Percentiles rank a stretch among this genome's conserved stretches.
Conservation (phyloP, 2,329 filamentous ascomycete genomes). For the Botrytis hyacinthi region DNA sequence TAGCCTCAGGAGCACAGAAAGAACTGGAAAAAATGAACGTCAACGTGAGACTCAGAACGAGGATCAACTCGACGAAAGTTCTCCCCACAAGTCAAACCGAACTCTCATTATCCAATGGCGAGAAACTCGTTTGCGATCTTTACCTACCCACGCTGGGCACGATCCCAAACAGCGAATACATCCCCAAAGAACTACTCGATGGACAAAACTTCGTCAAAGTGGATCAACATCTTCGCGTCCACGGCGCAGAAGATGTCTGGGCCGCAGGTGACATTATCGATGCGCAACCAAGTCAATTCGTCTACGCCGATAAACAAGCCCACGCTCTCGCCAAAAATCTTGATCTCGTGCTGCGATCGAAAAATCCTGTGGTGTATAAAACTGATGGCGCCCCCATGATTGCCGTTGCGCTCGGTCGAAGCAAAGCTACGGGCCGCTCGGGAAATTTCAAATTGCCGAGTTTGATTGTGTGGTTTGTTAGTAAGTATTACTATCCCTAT, state of each 20-base stretch:
- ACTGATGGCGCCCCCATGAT: conserved; percentile 27
- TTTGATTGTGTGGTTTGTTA: conserved; percentile 32
- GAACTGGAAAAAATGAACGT: conserved; percentile 56
- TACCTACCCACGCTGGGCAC: conserved; percentile 57
- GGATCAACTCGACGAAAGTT: conserved; percentile 41
- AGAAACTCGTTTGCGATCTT: conserved; percentile 52
- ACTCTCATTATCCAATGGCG: conserved; percentile 48
- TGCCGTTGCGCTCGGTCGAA: conserved; percentile 33
- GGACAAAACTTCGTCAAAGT: conserved; percentile 48
- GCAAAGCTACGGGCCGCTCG: conserved; percentile 30
- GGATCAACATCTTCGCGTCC: conserved; percentile 52
- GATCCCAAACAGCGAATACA: conserved; percentile 53
- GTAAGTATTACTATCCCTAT: conserved; percentile 24
- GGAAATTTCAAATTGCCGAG: conserved; percentile 32
- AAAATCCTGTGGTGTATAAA: conserved; percentile 30
- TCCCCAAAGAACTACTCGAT: conserved; percentile 47
- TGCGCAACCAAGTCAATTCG: conserved; percentile 29
- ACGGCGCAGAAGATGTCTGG: conserved; percentile 40
- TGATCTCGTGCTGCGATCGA: conserved; percentile 30
- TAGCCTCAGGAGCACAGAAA: conserved; percentile 40
- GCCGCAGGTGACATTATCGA: conserved; percentile 33
- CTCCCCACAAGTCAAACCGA: conserved; percentile 48
- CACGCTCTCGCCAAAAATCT: conserved; percentile 32
- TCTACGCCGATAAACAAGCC: conserved; percentile 30
- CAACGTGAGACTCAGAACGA: conserved; percentile 45